Conservation (phyloP, 2,329 filamentous ascomycete genomes). For the Corynespora cassiicola region DNA sequence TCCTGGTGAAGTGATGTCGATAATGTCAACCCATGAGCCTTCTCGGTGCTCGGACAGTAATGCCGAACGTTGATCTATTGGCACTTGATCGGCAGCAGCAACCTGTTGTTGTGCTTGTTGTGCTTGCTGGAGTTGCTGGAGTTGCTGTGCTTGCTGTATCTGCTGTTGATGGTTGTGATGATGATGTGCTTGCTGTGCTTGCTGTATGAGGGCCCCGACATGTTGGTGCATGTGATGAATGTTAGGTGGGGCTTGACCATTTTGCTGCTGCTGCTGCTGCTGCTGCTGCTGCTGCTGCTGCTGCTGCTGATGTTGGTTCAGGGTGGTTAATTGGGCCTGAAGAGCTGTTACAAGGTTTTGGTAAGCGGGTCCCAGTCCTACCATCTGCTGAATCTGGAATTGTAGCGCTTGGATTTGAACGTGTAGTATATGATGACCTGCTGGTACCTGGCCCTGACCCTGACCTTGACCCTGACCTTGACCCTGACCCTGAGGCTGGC, state of each 20-base stretch:
- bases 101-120: constrained; percentile 6
- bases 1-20: constrained; percentile 59
- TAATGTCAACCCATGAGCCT: constrained; percentile 58
- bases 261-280: constrained; percentile 2
- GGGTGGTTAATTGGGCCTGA: constrained; percentile 16
- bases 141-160: constrained; percentile 10
- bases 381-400: constrained; percentile 27
- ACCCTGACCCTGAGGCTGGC: constrained; percentile 7
- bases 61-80: no score
- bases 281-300: constrained; percentile 17
- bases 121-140: constrained; percentile 2
- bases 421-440: constrained; percentile 16
- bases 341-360: no score
- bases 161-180: constrained; percentile 5
- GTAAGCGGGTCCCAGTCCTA: constrained; percentile 15
- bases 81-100: no score
- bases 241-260: no score
- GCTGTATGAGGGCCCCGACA: no score
- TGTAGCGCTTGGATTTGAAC: constrained; percentile 23
- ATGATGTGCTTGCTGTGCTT: no score
- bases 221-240: no score
- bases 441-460: not conserved
- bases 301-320: constrained; percentile 14
- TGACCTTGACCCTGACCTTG: constrained; percentile 5
- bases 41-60: constrained; percentile 46